Base-by-base conservation (phyloP, 2,329 filamentous ascomycete genomes). In the Exophiala sp. region DNA sequence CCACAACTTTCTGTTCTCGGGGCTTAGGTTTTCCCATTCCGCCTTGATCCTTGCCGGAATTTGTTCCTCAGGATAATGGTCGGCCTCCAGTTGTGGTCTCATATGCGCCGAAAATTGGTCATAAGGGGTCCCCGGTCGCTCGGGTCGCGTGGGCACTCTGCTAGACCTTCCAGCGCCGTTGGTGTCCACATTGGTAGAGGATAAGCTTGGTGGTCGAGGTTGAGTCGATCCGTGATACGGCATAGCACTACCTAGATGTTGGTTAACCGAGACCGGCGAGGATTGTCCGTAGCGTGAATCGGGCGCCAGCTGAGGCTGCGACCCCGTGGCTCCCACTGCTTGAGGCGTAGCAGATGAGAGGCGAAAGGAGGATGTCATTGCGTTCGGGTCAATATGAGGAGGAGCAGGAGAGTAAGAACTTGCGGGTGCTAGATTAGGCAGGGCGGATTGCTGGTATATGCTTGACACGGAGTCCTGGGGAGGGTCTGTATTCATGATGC, bases 41-140 rank as follows among this genome's bases (percentile, higher is more conserved):
- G 47, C 38, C 22, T 58, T 49, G 27, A 62, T 62, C 14, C 55
- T 34, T n/a, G 38, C 40, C 2, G 53, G 45, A 7, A 62, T 60
- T 13, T 58, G 48, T 7, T 56, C 52, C 4, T 50, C 44, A 11
- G 56, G 52, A 23, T 57, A 57, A 22, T 57, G 41, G 40, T 61
- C 57, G 11, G 57, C 59, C 43, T 59, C 55, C 7, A 61, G 46
- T 40, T 61, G 58, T 9, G 58, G 56, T 23, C 50, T 40, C 55
- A 61, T 60, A 34, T 62, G 58, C 3, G 50, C 45, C 11, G 54
- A 56, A 40, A 62, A 62, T 47, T 61, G 57, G 7, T 50, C 29
- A 35, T 53, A 61, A 27, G 59, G 59, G 24, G 53, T 43, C 11
- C 52, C 47, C 13, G 59, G 58, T 34, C 58, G 50, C 22, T 55